Evolutionary conservation across 257 asterid species (phyloP), one percentile per base, ranked within the genome.

Genomic region (Ilex asprella): DNA sequence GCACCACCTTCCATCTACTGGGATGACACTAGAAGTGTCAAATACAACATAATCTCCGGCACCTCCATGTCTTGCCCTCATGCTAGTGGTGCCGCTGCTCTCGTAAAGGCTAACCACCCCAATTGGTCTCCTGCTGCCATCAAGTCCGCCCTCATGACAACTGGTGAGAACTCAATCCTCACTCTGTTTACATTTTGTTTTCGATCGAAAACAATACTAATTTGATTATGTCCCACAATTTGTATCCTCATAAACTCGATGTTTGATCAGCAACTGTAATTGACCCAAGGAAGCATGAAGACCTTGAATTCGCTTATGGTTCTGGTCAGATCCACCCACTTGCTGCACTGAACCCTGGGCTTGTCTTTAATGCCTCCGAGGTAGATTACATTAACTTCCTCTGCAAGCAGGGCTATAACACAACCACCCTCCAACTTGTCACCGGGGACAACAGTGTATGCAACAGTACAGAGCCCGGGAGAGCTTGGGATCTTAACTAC

Each of bases 91-190:
- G 66, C 82, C 10, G 76, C 80, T 8, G 85, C 85, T 31, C 76
- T 76, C 54, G 71, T 80, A 30, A 80, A 80, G 62, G 69, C 85
- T n/a, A 70, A 49, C 12, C 78, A 71, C 59, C 78, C 82, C 2
- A 59, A 68, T 54, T 80, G 85, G 85, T 80, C 80, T 27, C 82
- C 85, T n/a, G 72, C 85, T 31, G 80, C 85, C 31, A 73, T 80
- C 31, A 80, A 76, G 47, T 80, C 85, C 27, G 85, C 80, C 27
- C 71, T 76, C 64, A 80, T 80, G 81, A 76, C 85, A 57, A 61
- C 86, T 59, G 75, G 77, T 65, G n/a, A 35, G 41, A 35, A 35
- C 5, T 35, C 5, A 35, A 35, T 3, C 8, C 8, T 8, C 5
- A 35, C 41, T 35, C 8, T 35, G 41, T 35, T 35, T 8, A 35